phyloP scores from a whole-genome alignment of 345 rosid species.

The Syzygium oleosum region DNA sequence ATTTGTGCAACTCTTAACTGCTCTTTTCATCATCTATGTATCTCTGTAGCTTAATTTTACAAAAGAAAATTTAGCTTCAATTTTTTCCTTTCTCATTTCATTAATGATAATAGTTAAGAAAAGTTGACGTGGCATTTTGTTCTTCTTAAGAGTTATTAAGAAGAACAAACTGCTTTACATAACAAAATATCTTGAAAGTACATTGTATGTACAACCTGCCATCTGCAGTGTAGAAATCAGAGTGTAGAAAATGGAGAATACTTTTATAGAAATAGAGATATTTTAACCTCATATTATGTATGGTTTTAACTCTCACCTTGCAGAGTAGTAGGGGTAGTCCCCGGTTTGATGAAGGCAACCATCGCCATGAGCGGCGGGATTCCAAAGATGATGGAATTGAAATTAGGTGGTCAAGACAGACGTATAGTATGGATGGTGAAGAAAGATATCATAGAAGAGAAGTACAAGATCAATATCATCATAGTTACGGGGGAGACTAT shows the following conservation, averaged over 20 bases:
- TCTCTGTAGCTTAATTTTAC: neutral
- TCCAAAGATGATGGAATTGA: slow-evolving; percentile 38
- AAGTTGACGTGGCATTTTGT: neutral
- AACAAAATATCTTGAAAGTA: too few species aligned
- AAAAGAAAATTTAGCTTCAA: neutral
- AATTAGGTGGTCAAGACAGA: slow-evolving; percentile 27
- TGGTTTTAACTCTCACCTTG: slow-evolving; percentile 19
- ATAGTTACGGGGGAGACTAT: slow-evolving; percentile 32
- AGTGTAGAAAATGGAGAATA: too few species aligned
- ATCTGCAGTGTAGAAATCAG: too few species aligned
- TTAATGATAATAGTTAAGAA: neutral
- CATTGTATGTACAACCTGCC: too few species aligned
- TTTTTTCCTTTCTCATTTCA: neutral
- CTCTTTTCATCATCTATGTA: neutral
- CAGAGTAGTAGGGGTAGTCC: slow-evolving; percentile 19
- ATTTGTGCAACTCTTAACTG: neutral
- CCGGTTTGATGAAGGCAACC: slow-evolving; percentile 35
- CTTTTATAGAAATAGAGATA: too few species aligned
- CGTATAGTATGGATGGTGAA: slow-evolving; percentile 24
- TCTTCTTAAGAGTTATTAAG: neutral
- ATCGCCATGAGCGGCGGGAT: slow-evolving; percentile 24
- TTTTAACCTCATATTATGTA: neutral
- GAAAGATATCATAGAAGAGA: slow-evolving; percentile 50
- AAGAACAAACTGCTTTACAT: too few species aligned
- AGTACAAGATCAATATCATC: slow-evolving; percentile 24